Base-by-base conservation (phyloP, 1,284 basidiomycete species). In the Cronartium quercuum region DNA sequence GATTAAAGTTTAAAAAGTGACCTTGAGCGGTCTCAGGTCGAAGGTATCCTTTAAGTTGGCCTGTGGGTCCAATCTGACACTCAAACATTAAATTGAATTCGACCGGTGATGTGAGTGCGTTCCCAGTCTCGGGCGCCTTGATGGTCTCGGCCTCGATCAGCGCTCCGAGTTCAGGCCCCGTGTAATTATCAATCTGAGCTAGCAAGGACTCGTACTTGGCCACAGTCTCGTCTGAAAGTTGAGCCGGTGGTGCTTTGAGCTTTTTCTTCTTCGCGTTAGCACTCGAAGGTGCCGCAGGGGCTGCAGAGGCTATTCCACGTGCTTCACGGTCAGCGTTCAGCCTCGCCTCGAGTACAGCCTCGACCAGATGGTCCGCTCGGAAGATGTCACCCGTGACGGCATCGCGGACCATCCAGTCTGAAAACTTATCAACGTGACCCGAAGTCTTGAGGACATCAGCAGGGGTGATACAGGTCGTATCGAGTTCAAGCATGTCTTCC, bases 321-420 rank as follows among this genome's bases (percentile, higher is more conserved):
- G 94, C 94, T 84, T 95, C 91, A 82, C 88, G 88, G 86, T 98
- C 91, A 58, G 92, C 92, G 77, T 89, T 91, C 70, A 98, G 84
- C 61, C 94, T 85, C 2, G 92, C 91, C 83, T 96, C 91, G 62
- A 98, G 85, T 40, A 98, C 95, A 77, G 86, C 90, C 83, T 94
- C 94, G 77, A 98, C 92, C 38, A 99, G 87, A 83, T 98, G 96
- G 83, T 99, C 95, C 18, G 95, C 95, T 71, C 96, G 90, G 80
- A 96, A 89, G 73, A 99, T 96, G 81, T 98, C 94, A 63, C 94
- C 94, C 40, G 90, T 96, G 85, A 92, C 89, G 29, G 84, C 83
- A 80, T 99, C 96, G 84, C 96, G 96, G 82, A 92, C 91, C 96
- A 98, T 98, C 94, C 94, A 98, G 82, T 98, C 96, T 21, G 95